Conservation (phyloP, 2,329 filamentous ascomycete species). For the Diaporthe sp. region DNA sequence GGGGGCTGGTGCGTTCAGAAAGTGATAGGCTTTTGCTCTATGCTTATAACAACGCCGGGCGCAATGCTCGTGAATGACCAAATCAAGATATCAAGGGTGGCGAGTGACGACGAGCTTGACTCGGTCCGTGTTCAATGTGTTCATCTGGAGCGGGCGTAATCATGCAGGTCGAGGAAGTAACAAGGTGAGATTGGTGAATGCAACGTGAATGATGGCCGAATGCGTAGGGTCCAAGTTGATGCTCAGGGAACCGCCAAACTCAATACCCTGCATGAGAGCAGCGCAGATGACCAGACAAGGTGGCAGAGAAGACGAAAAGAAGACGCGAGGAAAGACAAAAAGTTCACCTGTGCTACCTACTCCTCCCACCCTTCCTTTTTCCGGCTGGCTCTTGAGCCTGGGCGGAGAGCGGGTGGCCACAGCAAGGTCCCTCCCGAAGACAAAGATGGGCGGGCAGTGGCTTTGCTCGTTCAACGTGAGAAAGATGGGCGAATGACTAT, state of each 20-base stretch:
- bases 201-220: background rate
- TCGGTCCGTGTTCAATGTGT: slow-evolving; percentile 9
- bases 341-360: slow-evolving; percentile 36
- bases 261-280: slow-evolving; percentile 18
- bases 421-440: slow-evolving; percentile 22
- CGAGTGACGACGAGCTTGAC: slow-evolving; percentile 10
- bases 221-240: slow-evolving; percentile 31
- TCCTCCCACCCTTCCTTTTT: slow-evolving; percentile 23
- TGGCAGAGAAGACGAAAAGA: slow-evolving; percentile 23
- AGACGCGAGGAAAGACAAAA: slow-evolving; percentile 1
- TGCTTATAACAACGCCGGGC: background rate
- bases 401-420: slow-evolving; percentile 34
- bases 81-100: slow-evolving; percentile 13
- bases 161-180: slow-evolving; percentile 25
- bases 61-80: slow-evolving; percentile 19
- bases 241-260: slow-evolving; percentile 1
- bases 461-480: slow-evolving; percentile 34
- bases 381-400: slow-evolving; percentile 30
- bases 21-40: background rate
- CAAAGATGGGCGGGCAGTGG: slow-evolving; percentile 15
- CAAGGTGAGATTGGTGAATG: slow-evolving; percentile 33
- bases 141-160: slow-evolving; percentile 27
- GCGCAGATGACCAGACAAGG: background rate
- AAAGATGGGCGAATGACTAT: slow-evolving; percentile 8
- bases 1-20: background rate